Evolutionary conservation across 495 filamentous ascomycete species (phyloP).

Genomic region (Cairneyella variabilis): DNA sequence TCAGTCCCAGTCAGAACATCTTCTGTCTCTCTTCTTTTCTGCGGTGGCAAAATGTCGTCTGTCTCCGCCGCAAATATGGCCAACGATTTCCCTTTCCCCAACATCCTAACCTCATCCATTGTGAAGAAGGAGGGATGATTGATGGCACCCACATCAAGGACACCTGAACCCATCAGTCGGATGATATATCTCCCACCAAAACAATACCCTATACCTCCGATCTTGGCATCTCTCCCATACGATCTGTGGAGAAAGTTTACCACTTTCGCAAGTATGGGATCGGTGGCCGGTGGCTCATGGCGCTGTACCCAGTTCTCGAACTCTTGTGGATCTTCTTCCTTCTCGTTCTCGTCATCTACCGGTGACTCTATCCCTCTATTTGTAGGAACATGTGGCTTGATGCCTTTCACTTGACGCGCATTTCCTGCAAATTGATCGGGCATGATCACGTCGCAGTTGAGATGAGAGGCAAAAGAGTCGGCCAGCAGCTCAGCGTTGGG

Average conservation of each 20-base stretch:
- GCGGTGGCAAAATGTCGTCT: conserved; percentile 5
- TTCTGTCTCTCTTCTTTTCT: conserved; percentile 7
- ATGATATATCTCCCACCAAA: conserved; percentile 14
- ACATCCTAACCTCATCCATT: background rate
- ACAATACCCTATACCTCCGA: conserved; percentile 13
- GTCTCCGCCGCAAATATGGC: conserved; percentile 8
- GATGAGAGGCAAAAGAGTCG: conserved; percentile 12
- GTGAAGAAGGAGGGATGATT: conserved; percentile 13
- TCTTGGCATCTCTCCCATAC: conserved; percentile 11
- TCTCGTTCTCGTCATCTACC: background rate
- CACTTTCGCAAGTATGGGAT: conserved; percentile 1
- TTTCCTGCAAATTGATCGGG: conserved; percentile 6
- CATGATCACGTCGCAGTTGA: conserved; percentile 12
- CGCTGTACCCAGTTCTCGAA: background rate
- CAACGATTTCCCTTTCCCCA: background rate
- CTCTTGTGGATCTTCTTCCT: background rate
- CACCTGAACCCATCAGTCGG: conserved; percentile 3
- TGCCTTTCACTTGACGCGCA: background rate
- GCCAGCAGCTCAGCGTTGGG: conserved; percentile 9
- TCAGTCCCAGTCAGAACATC: conserved; percentile 4
- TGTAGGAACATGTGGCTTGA: background rate
- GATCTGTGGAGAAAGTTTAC: conserved; percentile 1
- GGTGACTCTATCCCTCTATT: background rate
- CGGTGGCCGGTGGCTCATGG: conserved; percentile 2
- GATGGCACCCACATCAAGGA: conserved; percentile 8